Evolutionary conservation across 768 basidiomycete genomes (phyloP).

Genomic region (Fibroporia radiculosa): DNA sequence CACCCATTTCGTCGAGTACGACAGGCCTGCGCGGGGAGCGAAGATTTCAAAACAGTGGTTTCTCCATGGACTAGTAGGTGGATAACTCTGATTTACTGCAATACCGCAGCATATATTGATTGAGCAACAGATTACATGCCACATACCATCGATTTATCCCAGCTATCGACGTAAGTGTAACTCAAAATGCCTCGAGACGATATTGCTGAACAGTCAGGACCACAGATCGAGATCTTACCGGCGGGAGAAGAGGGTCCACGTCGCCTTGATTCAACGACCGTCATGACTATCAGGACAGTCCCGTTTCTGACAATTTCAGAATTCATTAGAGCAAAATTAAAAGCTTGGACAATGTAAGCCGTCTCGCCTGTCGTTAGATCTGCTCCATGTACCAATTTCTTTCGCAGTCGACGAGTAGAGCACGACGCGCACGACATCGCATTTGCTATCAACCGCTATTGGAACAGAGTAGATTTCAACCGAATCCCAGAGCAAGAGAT

Average conservation of each 20-base stretch:
- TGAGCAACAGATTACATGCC: conserved; percentile 51
- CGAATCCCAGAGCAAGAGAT: conserved; percentile 83
- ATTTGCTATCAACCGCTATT: conserved; percentile 64
- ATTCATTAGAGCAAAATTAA: conserved; percentile 80
- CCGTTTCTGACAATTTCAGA: conserved; percentile 84
- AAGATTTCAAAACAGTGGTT: conserved; percentile 57
- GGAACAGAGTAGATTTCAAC: conserved; percentile 81
- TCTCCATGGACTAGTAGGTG: conserved; percentile 88
- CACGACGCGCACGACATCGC: conserved; percentile 73
- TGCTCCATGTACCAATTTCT: conserved; percentile 10
- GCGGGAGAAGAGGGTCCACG: conserved; percentile 80
- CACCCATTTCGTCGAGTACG: conserved; percentile 77
- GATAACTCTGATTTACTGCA: conserved; percentile 11
- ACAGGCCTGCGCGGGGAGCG: conserved; percentile 59
- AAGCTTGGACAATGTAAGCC: conserved; percentile 71
- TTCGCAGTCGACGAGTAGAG: conserved; percentile 54
- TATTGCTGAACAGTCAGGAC: neutral
- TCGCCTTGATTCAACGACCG: conserved; percentile 57
- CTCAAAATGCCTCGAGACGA: neutral
- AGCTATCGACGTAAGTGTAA: conserved; percentile 55
- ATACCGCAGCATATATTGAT: conserved; percentile 10
- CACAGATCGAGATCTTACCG: conserved; percentile 74
- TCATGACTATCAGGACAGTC: conserved; percentile 59
- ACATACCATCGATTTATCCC: conserved; percentile 74
- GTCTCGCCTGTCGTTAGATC: conserved; percentile 10